Evolutionary conservation across 1,284 basidiomycete genomes (phyloP).

Genomic region (Papiliotrema terrestris): DNA sequence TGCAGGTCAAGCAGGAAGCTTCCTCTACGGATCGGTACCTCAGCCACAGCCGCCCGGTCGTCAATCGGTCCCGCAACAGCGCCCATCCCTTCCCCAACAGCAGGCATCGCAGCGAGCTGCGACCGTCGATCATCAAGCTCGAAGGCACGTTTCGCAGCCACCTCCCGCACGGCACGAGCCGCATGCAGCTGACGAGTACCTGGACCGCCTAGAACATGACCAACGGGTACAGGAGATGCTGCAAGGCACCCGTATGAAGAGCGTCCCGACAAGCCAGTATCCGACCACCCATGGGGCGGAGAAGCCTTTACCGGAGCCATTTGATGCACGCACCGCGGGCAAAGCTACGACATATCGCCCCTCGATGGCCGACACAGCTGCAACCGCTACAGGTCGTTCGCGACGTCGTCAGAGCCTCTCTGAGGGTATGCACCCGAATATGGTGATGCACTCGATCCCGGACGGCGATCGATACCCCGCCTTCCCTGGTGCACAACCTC

Average conservation of each 20-base stretch:
- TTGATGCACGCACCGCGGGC: neutral
- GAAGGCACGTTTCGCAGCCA: neutral
- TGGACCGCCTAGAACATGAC: constrained; percentile 38
- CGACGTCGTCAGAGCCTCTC: constrained; percentile 17
- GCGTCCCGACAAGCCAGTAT: constrained; percentile 22
- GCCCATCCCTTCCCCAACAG: constrained; percentile 1
- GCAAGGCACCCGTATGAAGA: constrained; percentile 22
- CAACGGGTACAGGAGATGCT: constrained; percentile 34
- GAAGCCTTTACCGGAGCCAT: constrained; percentile 23
- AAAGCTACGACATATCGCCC: neutral
- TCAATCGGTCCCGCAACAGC: constrained; percentile 3
- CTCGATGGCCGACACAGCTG: neutral
- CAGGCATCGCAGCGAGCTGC: constrained; percentile 5
- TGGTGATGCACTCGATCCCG: constrained; percentile 11
- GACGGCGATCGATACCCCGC: constrained; percentile 37
- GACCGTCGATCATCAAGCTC: neutral
- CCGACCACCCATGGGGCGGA: constrained; percentile 5
- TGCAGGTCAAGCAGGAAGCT: neutral
- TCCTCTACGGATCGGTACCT: neutral
- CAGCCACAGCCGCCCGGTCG: neutral
- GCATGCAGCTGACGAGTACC: constrained; percentile 32
- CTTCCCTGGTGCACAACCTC: constrained; percentile 21
- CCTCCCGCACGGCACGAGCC: neutral
- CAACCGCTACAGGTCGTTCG: neutral
- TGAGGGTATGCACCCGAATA: constrained; percentile 14